These are phyloP conservation scores for Suhomyces faveliae DNA, from an alignment of 805 yeast genomes.

Conservation along the genomic window DNA sequence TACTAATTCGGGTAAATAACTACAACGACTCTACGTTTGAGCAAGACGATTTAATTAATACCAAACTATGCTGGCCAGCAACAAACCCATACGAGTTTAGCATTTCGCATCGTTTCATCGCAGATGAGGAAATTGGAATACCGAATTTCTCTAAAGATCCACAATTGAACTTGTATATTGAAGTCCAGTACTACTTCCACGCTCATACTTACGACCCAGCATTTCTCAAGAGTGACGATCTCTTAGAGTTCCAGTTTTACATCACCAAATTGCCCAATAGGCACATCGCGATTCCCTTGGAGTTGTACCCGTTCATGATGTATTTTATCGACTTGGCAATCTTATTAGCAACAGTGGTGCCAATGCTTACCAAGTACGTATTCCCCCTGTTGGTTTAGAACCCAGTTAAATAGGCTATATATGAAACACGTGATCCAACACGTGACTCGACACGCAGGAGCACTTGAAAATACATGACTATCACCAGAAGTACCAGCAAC, in stretches of 20 bases:
- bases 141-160: background rate
- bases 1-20: conserved; percentile 35
- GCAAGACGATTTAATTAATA: conserved; percentile 24
- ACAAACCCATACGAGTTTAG: conserved; percentile 26
- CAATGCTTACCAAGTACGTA: conserved; percentile 3
- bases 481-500: background rate
- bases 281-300: conserved; percentile 34
- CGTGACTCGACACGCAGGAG: background rate
- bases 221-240: conserved; percentile 10
- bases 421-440: background rate
- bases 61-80: conserved; percentile 41
- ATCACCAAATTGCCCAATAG: conserved; percentile 25
- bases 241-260: conserved; percentile 23
- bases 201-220: conserved; percentile 19
- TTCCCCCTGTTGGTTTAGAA: background rate
- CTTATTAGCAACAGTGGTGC: conserved; percentile 6
- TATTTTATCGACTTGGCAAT: conserved; percentile 24
- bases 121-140: conserved; percentile 11
- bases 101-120: conserved; percentile 22
- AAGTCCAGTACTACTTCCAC: conserved; percentile 20
- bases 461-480: conserved; percentile 5
- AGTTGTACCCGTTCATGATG: conserved; percentile 26
- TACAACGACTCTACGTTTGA: conserved; percentile 26
- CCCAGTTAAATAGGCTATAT: background rate
- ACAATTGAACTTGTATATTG: conserved; percentile 17